Evolutionary conservation across 345 rosid genomes (phyloP).

Genomic region (Lepidium didymum): DNA sequence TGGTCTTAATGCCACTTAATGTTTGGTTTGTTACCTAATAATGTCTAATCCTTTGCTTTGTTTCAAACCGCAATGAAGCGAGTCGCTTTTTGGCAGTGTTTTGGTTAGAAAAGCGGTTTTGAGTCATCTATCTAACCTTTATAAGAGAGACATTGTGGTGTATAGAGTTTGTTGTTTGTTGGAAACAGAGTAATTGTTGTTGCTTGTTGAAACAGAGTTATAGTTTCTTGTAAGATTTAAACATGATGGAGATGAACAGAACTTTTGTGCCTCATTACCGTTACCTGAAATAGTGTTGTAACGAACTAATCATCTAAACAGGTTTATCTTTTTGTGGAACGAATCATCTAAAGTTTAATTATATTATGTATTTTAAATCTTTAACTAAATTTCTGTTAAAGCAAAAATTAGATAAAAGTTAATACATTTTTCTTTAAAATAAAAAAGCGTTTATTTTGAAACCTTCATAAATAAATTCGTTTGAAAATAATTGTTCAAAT

Average conservation of each 20-base stretch:
- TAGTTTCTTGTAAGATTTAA: conserved; percentile 7
- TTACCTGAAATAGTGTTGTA: neutral
- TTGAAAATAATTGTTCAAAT: too few relatives aligned
- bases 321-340: neutral
- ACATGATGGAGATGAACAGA: neutral
- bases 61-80: neutral
- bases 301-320: neutral
- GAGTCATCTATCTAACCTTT: conserved; percentile 11
- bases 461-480: too few relatives aligned
- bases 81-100: conserved; percentile 8
- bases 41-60: neutral
- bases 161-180: conserved; percentile 25
- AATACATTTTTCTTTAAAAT: too few relatives aligned
- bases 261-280: neutral
- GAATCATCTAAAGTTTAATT: too few relatives aligned
- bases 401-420: too few relatives aligned
- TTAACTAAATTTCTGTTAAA: too few relatives aligned
- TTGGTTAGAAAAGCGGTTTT: conserved; percentile 25
- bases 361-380: too few relatives aligned
- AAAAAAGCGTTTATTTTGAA: too few relatives aligned
- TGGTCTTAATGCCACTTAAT: neutral
- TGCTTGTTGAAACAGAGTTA: conserved; percentile 19
- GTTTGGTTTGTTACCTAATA: neutral
- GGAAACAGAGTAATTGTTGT: conserved; percentile 19
- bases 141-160: conserved; percentile 20